phyloP scores from a whole-genome alignment of 2,329 filamentous ascomycete species.

The Didymella exigua region DNA sequence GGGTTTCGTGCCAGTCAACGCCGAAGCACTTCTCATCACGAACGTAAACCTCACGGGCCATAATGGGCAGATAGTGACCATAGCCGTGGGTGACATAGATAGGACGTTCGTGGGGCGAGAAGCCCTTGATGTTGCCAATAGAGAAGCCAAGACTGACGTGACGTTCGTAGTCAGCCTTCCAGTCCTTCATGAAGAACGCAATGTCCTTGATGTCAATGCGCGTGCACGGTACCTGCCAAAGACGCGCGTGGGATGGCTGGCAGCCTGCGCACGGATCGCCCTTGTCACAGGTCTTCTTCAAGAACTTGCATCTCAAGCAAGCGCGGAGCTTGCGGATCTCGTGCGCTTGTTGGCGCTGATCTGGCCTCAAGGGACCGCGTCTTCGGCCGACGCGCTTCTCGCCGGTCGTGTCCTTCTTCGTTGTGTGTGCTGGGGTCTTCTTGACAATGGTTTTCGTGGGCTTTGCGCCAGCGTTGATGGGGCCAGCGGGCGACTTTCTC shows the following conservation, averaged over 20 bases:
- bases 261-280: slow-evolving; percentile 95
- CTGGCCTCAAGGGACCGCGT: slow-evolving; percentile 85
- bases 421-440: slow-evolving; percentile 69
- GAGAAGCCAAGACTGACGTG: slow-evolving; percentile 87
- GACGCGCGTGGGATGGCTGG: slow-evolving; percentile 89
- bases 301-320: slow-evolving; percentile 94
- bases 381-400: slow-evolving; percentile 95
- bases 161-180: slow-evolving; percentile 95
- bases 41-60: slow-evolving; percentile 91
- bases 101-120: slow-evolving; percentile 65
- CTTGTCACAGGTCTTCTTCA: slow-evolving; percentile 99
- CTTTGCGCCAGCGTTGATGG: slow-evolving; percentile 61
- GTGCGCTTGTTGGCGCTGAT: slow-evolving; percentile 94
- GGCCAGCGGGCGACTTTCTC: slow-evolving; percentile 66
- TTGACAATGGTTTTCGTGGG: slow-evolving; percentile 81
- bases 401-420: slow-evolving; percentile 74
- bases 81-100: slow-evolving; percentile 97
- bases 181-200: slow-evolving; percentile 98
- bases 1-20: slow-evolving; percentile 89
- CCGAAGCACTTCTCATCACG: slow-evolving; percentile 91
- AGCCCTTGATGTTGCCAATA: slow-evolving; percentile 92
- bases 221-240: slow-evolving; percentile 98
- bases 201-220: slow-evolving; percentile 99
- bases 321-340: slow-evolving; percentile 95
- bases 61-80: slow-evolving; percentile 88